phyloP scores from a whole-genome alignment of 78 protist genomes.

The Dictyostelium capitatum region DNA sequence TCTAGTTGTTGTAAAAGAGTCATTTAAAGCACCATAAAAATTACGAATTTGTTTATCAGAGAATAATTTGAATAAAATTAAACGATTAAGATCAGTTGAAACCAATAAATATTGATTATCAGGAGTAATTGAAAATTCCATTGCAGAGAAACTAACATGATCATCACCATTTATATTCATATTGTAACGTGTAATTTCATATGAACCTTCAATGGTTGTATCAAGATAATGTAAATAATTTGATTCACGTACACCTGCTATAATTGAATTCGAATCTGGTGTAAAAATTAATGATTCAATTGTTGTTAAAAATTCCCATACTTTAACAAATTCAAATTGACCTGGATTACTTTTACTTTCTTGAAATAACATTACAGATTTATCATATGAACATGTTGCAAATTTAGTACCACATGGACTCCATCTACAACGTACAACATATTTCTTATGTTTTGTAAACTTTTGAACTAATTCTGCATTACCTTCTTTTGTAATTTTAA shows the following conservation, averaged over 20 bases:
- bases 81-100: slow-evolving; percentile 68
- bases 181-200: slow-evolving; percentile 32
- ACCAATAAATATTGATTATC: slow-evolving; percentile 53
- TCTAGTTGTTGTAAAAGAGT: slow-evolving; percentile 46
- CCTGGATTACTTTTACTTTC: background rate
- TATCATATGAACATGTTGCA: slow-evolving; percentile 80
- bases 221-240: slow-evolving; percentile 61
- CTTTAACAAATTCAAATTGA: slow-evolving; percentile 10
- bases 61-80: slow-evolving; percentile 46
- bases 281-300: slow-evolving; percentile 52
- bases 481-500: slow-evolving; percentile 37
- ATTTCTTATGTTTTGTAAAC: slow-evolving; percentile 66
- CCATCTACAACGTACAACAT: slow-evolving; percentile 82
- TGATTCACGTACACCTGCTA: slow-evolving; percentile 51
- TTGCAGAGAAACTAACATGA: slow-evolving; percentile 80
- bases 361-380: slow-evolving; percentile 25
- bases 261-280: slow-evolving; percentile 34
- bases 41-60: slow-evolving; percentile 63
- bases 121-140: slow-evolving; percentile 72
- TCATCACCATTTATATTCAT: slow-evolving; percentile 83
- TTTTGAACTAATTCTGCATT: slow-evolving; percentile 20
- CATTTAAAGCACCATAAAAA: slow-evolving; percentile 80
- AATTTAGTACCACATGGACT: slow-evolving; percentile 62
- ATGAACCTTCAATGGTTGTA: background rate
- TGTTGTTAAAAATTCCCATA: slow-evolving; percentile 24